Evolutionary conservation across 495 filamentous ascomycete species (phyloP).

Genomic region (Tuber brumale): DNA sequence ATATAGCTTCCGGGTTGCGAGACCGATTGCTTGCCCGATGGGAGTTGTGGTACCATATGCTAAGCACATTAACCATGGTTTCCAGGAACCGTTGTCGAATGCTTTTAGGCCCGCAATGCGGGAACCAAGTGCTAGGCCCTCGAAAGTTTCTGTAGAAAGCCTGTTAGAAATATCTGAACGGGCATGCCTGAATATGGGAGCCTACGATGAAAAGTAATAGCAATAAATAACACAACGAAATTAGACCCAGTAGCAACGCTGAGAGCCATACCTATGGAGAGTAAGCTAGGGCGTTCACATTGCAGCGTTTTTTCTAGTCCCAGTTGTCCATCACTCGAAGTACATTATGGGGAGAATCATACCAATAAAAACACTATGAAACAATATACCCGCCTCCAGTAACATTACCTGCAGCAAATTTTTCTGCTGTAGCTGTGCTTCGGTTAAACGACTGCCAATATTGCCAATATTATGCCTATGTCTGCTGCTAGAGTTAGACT

Average conservation of each 20-base stretch:
- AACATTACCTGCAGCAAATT: constrained; percentile 71
- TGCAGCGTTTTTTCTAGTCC: not conserved
- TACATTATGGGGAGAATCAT: not conserved
- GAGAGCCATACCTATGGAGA: constrained; percentile 60
- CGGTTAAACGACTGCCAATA: constrained; percentile 26
- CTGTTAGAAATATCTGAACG: constrained; percentile 5
- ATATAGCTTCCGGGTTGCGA: constrained; percentile 54
- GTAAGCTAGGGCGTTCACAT: not conserved
- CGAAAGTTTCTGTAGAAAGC: constrained; percentile 52
- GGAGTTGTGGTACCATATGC: constrained; percentile 57
- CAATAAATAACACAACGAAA: constrained; percentile 60
- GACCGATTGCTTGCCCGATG: constrained; percentile 56
- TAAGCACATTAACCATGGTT: constrained; percentile 59
- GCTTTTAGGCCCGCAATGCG: constrained; percentile 53
- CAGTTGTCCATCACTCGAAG: not conserved
- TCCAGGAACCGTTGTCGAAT: constrained; percentile 49
- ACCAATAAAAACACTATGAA: constrained; percentile 66
- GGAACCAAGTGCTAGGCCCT: constrained; percentile 61
- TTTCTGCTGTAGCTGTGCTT: constrained; percentile 49
- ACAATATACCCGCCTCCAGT: constrained; percentile 79
- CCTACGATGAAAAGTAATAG: constrained; percentile 57
- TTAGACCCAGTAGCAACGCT: constrained; percentile 57
- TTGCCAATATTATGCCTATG: constrained; percentile 10
- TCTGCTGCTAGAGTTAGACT: constrained; percentile 13
- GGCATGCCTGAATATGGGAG: not conserved